Evolutionary conservation across 192 early-diverging fungal species (phyloP), one percentile per base, ranked within the genome.

Genomic region (Bifiguratus adelaidae): DNA sequence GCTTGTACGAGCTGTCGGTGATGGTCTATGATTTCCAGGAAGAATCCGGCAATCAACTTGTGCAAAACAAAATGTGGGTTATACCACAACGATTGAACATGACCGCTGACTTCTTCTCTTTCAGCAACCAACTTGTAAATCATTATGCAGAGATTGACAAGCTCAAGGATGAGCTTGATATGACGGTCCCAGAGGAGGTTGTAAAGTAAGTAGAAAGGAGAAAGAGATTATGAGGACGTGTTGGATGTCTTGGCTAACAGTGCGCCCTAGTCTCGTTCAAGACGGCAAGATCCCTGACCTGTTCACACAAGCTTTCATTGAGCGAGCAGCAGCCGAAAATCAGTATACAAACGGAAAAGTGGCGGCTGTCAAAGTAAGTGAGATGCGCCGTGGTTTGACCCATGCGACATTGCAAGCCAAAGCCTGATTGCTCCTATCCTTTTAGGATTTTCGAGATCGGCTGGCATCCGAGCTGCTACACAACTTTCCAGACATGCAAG

Each of bases 291-390:
- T 70, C 41, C 72, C 72, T 12, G 72, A 74, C 46, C 53, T 70
- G 2, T 74, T 74, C 41, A 70, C 72, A 16, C 65, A 70, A 48
- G 60, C 53, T 24, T 74, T 74, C 52, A 53, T 70, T 32, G 65
- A 68, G 28, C 42, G 68, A 44, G 62, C 66, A 21, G 72, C 65
- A 18, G 69, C 61, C 30, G 72, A 74, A 35, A 74, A 74, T 27
- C 72, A 74, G 26, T 70, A 65, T 40, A 74, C 72, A 0, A 70
- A 74, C 32, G 72, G 72, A 37, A 74, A 74, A 30, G 65, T 74
- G 40, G 50, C 57, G 18, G 67, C 72, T 7, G 56, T 74, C 18
- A 56, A 67, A 43, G 72, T 64, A 67, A 53, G 50, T 30, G 18
- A 6, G 16, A 40, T 40, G n/a, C n/a, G n/a, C n/a, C n/a, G n/a